Evolutionary conservation across 441 rosid species (phyloP), one percentile per base, ranked within the genome.

Genomic region (Metrosideros polymorpha): DNA sequence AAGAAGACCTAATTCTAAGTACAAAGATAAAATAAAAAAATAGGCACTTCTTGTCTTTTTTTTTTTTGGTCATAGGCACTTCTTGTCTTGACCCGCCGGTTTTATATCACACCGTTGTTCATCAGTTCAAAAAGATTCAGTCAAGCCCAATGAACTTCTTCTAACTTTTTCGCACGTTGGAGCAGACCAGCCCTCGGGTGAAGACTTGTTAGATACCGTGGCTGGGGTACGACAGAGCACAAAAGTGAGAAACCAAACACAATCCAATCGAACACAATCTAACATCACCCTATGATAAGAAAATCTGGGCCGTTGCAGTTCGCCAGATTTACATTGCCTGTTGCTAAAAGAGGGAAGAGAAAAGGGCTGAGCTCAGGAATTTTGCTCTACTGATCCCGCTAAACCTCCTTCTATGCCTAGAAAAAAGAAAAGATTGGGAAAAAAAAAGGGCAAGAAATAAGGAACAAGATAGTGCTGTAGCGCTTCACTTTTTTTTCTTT

Each of bases 381-480:
- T 84, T 39, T 56, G 76, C 27, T 66, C 86, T 9, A 35, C 27
- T 17, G 51, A 75, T 35, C n/a, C 84, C 49, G 77, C 86, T 89
- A 32, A 86, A 59, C 75, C 91, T 88, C 71, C 66, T 85, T 90
- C 89, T 85, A 89, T 84, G 89, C 90, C 84, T 84, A 71, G 86
- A 30, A 83, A 88, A 47, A 39, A 17, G n/a, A 71, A 39, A 9
- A 71, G 47, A 71, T 22, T 43, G 57, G 66, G 35, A 54, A 32
- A 82, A n/a, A n/a, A n/a, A n/a, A n/a, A n/a, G n/a, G n/a, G 77
- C 66, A 71, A 83, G 66, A 66, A 86, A 83, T 56, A 39, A 22
- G 79, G 53, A 87, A 82, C 84, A 42, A 71, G 79, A 71, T 71
- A 87, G 96, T 91, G 93, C 95, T 93, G 90, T 88, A 89, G 85